phyloP scores from a whole-genome alignment of 2,329 filamentous ascomycete genomes.

The Venturia oleaginea region DNA sequence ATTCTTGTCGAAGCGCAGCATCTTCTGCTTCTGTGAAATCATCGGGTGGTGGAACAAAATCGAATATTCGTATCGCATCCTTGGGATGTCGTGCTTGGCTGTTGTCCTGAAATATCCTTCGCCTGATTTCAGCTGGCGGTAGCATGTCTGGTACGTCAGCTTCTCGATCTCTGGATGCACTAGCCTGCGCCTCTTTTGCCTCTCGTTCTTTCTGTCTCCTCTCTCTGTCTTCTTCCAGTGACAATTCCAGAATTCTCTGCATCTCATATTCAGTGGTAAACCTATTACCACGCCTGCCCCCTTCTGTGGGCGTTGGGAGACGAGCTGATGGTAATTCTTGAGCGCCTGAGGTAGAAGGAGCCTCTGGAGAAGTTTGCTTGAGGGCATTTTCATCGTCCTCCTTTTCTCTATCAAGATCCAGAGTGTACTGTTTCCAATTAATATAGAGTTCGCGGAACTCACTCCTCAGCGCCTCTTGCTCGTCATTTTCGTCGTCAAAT shows the following conservation, averaged over 20 bases:
- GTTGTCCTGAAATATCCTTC: conserved; percentile 53
- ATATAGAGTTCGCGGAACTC: conserved; percentile 28
- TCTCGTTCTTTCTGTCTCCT: conserved; percentile 53
- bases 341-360: neutral
- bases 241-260: conserved; percentile 63
- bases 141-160: conserved; percentile 65
- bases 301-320: conserved; percentile 11
- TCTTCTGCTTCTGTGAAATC: conserved; percentile 68
- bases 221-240: conserved; percentile 61
- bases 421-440: conserved; percentile 26
- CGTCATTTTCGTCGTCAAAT: conserved; percentile 25
- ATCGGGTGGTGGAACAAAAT: conserved; percentile 62
- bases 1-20: conserved; percentile 62
- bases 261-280: conserved; percentile 66
- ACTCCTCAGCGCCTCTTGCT: conserved; percentile 9
- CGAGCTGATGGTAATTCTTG: neutral
- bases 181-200: conserved; percentile 41
- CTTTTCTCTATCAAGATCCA: conserved; percentile 11
- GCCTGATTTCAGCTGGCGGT: conserved; percentile 49
- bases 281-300: conserved; percentile 38
- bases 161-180: conserved; percentile 64
- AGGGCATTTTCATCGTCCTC: conserved; percentile 7
- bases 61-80: conserved; percentile 59
- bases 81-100: conserved; percentile 57
- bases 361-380: conserved; percentile 14